Evolutionary conservation across 179 eudicot genomes (phyloP), one percentile per base, ranked within the genome.

Genomic region (Spinacia oleracea): DNA sequence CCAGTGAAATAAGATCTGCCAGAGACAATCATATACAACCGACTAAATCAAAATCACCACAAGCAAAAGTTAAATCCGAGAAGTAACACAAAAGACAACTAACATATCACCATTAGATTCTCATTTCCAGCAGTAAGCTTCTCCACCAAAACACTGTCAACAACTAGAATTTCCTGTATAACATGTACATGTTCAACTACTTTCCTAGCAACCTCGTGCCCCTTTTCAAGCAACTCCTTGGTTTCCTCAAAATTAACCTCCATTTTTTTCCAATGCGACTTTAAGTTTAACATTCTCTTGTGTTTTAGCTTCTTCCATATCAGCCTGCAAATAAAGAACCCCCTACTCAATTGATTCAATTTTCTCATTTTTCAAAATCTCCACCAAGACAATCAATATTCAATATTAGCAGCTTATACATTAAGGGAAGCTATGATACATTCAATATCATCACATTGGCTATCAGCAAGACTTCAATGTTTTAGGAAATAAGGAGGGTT

Each of bases 271-370:
- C 82, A 94, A 81, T 40, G 93, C 87, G 32, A 89, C 79, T 84
- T 91, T 91, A 27, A 94, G 82, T 86, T 92, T 94, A 48, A 91
- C 76, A 82, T 85, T 92, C 73, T 94, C 98, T 88, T 90, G 93
- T 76, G 90, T 85, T 81, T 91, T 92, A 69, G 96, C 89, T 83
- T 94, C 98, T 85, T 94, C 98, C 81, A 94, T 34, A 85, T 94
- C 98, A 83, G 96, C 88, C 98, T 94, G 84, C 79, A 84, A 80
- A 71, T 31, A 77, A 35, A 78, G 15, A 72, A 40, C n/a, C 59
- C n/a, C 14, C 15, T n/a, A 79, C 38, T 67, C 56, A 72, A n/a
- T n/a, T n/a, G n/a, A n/a, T n/a, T n/a, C n/a, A n/a, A n/a, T n/a
- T n/a, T n/a, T n/a, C n/a, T n/a, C n/a, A n/a, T n/a, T n/a, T n/a